Conservation (phyloP, 441 rosid species). For the Gossypium gossypioides region DNA sequence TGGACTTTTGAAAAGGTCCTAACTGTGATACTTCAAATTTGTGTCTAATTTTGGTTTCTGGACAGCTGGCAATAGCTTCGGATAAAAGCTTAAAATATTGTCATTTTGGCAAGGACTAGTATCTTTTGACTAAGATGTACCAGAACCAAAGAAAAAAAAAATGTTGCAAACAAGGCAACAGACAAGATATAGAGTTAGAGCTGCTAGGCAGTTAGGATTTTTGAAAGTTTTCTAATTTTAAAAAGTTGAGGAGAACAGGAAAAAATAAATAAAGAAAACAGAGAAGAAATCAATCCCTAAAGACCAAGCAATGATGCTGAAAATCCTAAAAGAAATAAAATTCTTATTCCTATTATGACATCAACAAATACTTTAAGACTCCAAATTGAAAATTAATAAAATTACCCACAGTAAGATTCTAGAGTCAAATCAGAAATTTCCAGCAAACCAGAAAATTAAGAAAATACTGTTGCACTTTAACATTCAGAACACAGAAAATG, state of each 20-base stretch:
- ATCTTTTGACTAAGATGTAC: neutral
- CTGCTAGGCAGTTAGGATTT: neutral
- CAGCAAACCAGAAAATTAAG: neutral
- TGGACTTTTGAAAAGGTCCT: neutral
- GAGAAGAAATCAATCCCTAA: neutral
- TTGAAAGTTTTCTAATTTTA: neutral
- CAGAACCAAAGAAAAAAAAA: neutral
- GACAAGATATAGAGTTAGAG: neutral
- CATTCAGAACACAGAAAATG: neutral
- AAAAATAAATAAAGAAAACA: neutral
- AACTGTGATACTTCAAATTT: neutral
- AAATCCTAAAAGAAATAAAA: neutral
- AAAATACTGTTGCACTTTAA: neutral
- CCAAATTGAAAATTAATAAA: neutral
- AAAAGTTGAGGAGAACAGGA: neutral
- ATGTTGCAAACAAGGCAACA: neutral
- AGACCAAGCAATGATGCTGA: neutral
- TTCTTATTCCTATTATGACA: neutral
- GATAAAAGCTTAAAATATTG: neutral
- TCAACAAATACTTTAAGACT: constrained; percentile 1
- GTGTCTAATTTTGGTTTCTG: neutral
- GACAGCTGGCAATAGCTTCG: neutral
- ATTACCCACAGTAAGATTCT: neutral
- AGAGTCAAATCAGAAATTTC: neutral
- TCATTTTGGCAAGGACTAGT: neutral